Conservation (phyloP, 768 basidiomycete genomes). For the Crucibulum laeve region DNA sequence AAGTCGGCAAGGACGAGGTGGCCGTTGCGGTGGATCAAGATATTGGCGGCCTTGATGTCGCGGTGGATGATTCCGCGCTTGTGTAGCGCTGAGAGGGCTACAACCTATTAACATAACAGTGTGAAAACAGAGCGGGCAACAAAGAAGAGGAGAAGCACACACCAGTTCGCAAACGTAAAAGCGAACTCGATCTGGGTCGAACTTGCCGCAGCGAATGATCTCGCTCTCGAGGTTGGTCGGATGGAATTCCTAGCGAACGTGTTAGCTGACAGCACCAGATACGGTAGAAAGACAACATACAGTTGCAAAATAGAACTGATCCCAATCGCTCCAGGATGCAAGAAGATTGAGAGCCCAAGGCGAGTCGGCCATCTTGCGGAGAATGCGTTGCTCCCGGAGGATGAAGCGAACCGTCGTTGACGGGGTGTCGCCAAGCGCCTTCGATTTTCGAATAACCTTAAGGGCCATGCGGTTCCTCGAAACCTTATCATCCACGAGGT, state of each 20-base stretch:
- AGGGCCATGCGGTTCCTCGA: conserved; percentile 18
- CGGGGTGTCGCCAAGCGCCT: conserved; percentile 9
- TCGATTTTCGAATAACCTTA: conserved; percentile 22
- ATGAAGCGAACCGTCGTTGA: conserved; percentile 11
- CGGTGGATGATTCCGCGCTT: conserved; percentile 26
- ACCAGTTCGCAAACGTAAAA: not conserved
- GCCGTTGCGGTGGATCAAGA: conserved; percentile 23
- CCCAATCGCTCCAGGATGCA: conserved; percentile 17
- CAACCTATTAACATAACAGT: conserved; percentile 19
- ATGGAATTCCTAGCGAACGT: not conserved
- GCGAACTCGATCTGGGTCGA: not conserved
- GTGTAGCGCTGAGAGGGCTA: conserved; percentile 26
- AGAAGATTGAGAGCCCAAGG: conserved; percentile 18
- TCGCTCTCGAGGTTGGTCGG: not conserved
- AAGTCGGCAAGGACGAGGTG: conserved; percentile 28
- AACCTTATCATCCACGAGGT: conserved; percentile 17
- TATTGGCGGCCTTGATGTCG: conserved; percentile 28
- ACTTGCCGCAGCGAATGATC: not conserved
- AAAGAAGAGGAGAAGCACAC: not conserved
- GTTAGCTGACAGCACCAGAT: not conserved
- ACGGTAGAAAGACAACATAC: conserved; percentile 8
- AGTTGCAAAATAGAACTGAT: conserved; percentile 19
- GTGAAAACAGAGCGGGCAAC: not conserved
- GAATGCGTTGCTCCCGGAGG: conserved; percentile 15
- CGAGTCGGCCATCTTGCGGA: conserved; percentile 13